Evolutionary conservation across 805 yeast species (phyloP).

Genomic region (Naumovozyma baii): DNA sequence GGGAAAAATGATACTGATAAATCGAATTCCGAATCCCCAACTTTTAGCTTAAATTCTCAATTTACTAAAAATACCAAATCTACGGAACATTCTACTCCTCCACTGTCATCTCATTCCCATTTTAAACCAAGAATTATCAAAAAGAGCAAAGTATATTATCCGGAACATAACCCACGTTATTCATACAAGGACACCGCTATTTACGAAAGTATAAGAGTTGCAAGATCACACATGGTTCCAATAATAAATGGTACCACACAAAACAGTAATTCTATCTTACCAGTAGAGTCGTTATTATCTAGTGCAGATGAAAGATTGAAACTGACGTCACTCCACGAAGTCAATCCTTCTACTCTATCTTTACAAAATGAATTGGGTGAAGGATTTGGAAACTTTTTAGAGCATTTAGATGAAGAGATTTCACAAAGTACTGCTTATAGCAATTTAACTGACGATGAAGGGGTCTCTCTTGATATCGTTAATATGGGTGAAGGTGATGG

Average conservation of each 20-base stretch:
- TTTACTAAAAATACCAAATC: constrained; percentile 18
- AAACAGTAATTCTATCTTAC: too few relatives aligned
- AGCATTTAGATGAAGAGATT: not conserved
- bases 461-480: too few relatives aligned
- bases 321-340: too few relatives aligned
- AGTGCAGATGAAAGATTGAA: too few relatives aligned
- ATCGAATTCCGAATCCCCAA: constrained; percentile 15
- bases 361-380: constrained; percentile 2
- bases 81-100: constrained; percentile 9
- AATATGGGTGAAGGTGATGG: too few relatives aligned
- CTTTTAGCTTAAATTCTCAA: constrained; percentile 18
- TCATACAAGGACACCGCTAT: too few relatives aligned
- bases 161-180: constrained; percentile 1
- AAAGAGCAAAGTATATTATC: constrained; percentile 8
- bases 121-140: constrained; percentile 20
- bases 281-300: too few relatives aligned
- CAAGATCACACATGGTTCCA: too few relatives aligned
- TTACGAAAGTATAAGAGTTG: too few relatives aligned
- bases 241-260: too few relatives aligned
- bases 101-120: constrained; percentile 8
- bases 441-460: too few relatives aligned
- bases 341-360: not conserved
- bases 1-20: not conserved
- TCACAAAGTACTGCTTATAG: not conserved
- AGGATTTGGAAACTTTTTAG: constrained; percentile 6